Evolutionary conservation across 805 yeast genomes (phyloP).

Genomic region (Metschnikowia amazonensis): DNA sequence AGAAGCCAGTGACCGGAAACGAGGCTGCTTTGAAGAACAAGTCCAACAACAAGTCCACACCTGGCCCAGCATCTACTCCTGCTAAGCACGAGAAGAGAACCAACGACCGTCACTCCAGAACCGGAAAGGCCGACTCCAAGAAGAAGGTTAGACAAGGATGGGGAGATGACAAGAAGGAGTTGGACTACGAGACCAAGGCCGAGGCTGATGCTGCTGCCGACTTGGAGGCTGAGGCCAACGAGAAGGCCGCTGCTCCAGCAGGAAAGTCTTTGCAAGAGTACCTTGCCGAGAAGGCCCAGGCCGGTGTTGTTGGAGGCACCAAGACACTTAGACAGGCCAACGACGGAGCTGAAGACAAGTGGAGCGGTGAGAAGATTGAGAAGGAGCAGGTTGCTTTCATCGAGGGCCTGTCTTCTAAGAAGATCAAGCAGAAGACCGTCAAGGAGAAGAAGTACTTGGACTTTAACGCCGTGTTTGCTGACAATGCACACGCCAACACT

Average conservation of each 20-base stretch:
- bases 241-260: slow-evolving; percentile 47
- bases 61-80: slow-evolving; percentile 51
- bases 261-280: slow-evolving; percentile 80
- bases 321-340: slow-evolving; percentile 48
- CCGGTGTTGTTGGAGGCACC: slow-evolving; percentile 36
- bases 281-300: slow-evolving; percentile 61
- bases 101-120: slow-evolving; percentile 82
- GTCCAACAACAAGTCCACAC: slow-evolving; percentile 64
- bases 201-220: slow-evolving; percentile 40
- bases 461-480: slow-evolving; percentile 63
- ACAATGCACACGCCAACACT: slow-evolving; percentile 28
- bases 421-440: slow-evolving; percentile 63
- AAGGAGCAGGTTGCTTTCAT: slow-evolving; percentile 54
- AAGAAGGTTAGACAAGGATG: slow-evolving; percentile 84
- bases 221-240: slow-evolving; percentile 36
- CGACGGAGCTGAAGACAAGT: slow-evolving; percentile 54
- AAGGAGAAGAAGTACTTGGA: slow-evolving; percentile 82
- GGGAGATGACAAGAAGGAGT: slow-evolving; percentile 75
- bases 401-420: slow-evolving; percentile 62
- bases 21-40: slow-evolving; percentile 74
- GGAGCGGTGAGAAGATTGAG: slow-evolving; percentile 57
- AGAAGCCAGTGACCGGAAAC: slow-evolving; percentile 73
- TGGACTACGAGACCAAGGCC: slow-evolving; percentile 59
- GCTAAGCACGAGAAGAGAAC: slow-evolving; percentile 54
- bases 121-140: slow-evolving; percentile 78